Percentiles rank a stretch among this genome's conserved stretches.
Conservation (phyloP, 441 rosid genomes). For the Erysimum pusillum region DNA sequence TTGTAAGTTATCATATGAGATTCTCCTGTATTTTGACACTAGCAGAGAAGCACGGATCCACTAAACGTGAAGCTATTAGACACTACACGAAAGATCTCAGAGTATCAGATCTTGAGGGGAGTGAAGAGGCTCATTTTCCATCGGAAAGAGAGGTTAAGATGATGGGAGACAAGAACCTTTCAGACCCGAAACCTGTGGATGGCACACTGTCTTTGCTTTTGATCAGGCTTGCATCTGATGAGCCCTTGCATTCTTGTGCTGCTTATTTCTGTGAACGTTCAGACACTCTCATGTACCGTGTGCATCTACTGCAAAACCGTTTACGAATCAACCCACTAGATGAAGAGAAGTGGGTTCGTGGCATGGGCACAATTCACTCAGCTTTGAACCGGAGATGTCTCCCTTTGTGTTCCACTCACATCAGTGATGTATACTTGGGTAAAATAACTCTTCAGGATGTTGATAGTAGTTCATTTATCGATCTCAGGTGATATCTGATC, state of each 20-base stretch:
- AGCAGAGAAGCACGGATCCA: slow-evolving; percentile 92
- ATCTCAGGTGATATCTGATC: slow-evolving; percentile 54
- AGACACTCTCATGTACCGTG: slow-evolving; percentile 61
- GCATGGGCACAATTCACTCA: slow-evolving; percentile 70
- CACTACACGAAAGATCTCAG: slow-evolving; percentile 85
- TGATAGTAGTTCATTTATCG: slow-evolving; percentile 65
- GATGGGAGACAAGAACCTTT: slow-evolving; percentile 87
- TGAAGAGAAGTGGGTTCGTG: slow-evolving; percentile 64
- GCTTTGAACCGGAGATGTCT: slow-evolving; percentile 67
- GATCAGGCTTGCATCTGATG: slow-evolving; percentile 73
- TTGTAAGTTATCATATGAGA: slow-evolving; percentile 82
- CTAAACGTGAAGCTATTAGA: slow-evolving; percentile 77
- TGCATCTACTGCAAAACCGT: slow-evolving; percentile 67
- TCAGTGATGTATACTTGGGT: slow-evolving; percentile 71
- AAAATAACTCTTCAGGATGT: slow-evolving; percentile 79
- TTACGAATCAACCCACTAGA: slow-evolving; percentile 55
- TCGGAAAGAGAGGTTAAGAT: slow-evolving; percentile 82
- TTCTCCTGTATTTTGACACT: slow-evolving; percentile 91
- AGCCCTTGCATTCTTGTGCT: slow-evolving; percentile 63
- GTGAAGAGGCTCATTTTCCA: slow-evolving; percentile 72
- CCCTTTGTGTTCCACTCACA: slow-evolving; percentile 75
- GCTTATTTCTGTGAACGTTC: slow-evolving; percentile 77
- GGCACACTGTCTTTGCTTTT: slow-evolving; percentile 73
- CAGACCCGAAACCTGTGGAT: slow-evolving; percentile 86
- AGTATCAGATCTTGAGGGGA: slow-evolving; percentile 57